Evolutionary conservation across 148 eudicot genomes (phyloP).

Genomic region (Cornus suecica): DNA sequence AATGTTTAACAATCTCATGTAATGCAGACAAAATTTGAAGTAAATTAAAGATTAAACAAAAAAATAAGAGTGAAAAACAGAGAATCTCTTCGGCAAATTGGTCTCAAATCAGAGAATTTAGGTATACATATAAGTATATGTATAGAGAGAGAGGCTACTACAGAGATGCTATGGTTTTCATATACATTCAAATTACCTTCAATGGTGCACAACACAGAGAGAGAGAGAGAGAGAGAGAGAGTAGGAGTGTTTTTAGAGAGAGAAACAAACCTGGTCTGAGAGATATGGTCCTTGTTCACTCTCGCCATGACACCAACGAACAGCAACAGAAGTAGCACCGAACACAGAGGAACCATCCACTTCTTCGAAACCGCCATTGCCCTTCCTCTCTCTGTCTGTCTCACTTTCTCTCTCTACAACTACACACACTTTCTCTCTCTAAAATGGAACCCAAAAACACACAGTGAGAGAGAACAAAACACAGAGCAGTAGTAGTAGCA

Average conservation of each 20-base stretch:
- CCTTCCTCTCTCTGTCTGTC: constrained; percentile 2
- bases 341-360: constrained; percentile 20
- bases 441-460: background rate
- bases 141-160: background rate
- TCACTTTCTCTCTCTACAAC: background rate
- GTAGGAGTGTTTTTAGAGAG: background rate
- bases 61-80: too few relatives aligned
- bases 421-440: background rate
- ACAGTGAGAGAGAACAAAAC: background rate
- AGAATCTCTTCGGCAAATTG: too few relatives aligned
- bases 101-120: background rate
- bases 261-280: constrained; percentile 1
- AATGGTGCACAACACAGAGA: background rate
- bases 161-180: background rate
- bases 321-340: constrained; percentile 18
- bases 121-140: too few relatives aligned
- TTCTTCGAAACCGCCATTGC: constrained; percentile 22
- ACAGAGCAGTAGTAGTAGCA: constrained; percentile 7
- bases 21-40: too few relatives aligned
- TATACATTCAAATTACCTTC: background rate
- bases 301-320: constrained; percentile 15
- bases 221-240: background rate
- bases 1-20: too few relatives aligned
- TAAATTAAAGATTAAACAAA: too few relatives aligned
- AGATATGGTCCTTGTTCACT: background rate